These are phyloP conservation scores for Ehretia macrophylla DNA, from an alignment of 257 asterid genomes.

Conservation along the genomic window DNA sequence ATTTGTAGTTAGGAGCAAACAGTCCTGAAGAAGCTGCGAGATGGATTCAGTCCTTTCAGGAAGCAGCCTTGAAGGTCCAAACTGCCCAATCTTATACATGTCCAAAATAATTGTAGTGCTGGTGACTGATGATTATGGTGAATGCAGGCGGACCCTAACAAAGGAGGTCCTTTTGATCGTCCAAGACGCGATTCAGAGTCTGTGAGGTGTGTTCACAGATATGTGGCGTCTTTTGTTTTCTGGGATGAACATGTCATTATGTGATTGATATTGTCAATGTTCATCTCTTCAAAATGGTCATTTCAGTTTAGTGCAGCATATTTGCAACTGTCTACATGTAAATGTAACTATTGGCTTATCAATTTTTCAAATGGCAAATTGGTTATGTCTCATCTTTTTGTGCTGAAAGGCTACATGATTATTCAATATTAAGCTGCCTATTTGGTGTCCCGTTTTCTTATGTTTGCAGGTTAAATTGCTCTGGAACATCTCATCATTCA, in stretches of 20 bases:
- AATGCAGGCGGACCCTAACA: slow-evolving; percentile 66
- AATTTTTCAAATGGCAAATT: no score
- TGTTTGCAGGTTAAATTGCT: slow-evolving; percentile 53
- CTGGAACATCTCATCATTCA: slow-evolving; percentile 40
- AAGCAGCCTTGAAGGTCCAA: slow-evolving; percentile 79
- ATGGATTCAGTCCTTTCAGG: slow-evolving; percentile 91
- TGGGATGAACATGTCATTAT: background rate
- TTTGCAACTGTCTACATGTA: no score
- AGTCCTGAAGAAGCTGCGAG: slow-evolving; percentile 98
- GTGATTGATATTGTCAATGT: slow-evolving; percentile 7
- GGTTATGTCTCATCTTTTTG: background rate
- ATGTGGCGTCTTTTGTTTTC: slow-evolving; percentile 9
- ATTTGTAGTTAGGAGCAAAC: slow-evolving; percentile 84
- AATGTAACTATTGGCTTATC: no score
- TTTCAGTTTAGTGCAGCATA: background rate
- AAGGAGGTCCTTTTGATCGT: slow-evolving; percentile 31
- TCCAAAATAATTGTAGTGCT: slow-evolving; percentile 15
- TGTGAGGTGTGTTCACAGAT: slow-evolving; percentile 43
- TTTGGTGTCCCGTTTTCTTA: background rate
- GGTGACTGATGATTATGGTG: slow-evolving; percentile 31
- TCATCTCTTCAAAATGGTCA: background rate
- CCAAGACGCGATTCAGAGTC: slow-evolving; percentile 44
- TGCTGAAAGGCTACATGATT: background rate
- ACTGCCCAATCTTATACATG: slow-evolving; percentile 14
- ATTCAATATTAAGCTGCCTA: background rate